A percentile compares a stretch with the other conserved stretches of the same genome.
phyloP scores from a whole-genome alignment of 371 early-diverging fungal genomes.

The Haplosporangium sp. region DNA sequence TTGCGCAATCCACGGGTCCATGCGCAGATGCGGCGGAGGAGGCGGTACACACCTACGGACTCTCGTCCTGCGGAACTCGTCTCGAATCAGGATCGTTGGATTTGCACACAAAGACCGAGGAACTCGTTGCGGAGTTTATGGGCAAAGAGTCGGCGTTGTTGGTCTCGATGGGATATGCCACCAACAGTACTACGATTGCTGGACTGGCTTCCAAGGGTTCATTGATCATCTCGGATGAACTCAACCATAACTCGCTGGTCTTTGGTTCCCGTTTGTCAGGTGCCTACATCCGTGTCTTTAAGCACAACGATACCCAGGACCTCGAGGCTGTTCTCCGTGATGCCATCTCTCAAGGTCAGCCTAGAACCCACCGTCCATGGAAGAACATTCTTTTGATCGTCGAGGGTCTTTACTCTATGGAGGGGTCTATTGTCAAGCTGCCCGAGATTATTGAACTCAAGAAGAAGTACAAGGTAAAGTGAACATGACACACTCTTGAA shows the following conservation, averaged over 20 bases:
- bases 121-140: slow-evolving; percentile 94
- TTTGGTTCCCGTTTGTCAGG: slow-evolving; percentile 97
- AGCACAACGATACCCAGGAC: slow-evolving; percentile 91
- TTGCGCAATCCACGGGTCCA: slow-evolving; percentile 91
- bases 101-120: slow-evolving; percentile 87
- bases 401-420: slow-evolving; percentile 99
- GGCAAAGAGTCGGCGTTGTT: slow-evolving; percentile 95
- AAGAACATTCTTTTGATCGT: slow-evolving; percentile 98
- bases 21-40: slow-evolving; percentile 94
- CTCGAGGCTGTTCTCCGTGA: slow-evolving; percentile 91
- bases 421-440: slow-evolving; percentile 94
- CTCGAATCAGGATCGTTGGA: slow-evolving; percentile 73
- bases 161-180: slow-evolving; percentile 99
- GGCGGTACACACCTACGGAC: slow-evolving; percentile 71
- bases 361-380: slow-evolving; percentile 98
- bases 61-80: slow-evolving; percentile 74
- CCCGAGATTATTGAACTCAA: slow-evolving; percentile 94
- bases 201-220: slow-evolving; percentile 92
- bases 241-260: slow-evolving; percentile 98
- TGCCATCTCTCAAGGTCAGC: slow-evolving; percentile 98
- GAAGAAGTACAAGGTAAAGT: slow-evolving; percentile 89
- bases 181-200: slow-evolving; percentile 98
- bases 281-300: slow-evolving; percentile 95
- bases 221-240: slow-evolving; percentile 97
- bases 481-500: too few relatives aligned